These are phyloP conservation scores for Gossypium sturtianum DNA, from an alignment of 345 rosid genomes.

Conservation along the genomic window DNA sequence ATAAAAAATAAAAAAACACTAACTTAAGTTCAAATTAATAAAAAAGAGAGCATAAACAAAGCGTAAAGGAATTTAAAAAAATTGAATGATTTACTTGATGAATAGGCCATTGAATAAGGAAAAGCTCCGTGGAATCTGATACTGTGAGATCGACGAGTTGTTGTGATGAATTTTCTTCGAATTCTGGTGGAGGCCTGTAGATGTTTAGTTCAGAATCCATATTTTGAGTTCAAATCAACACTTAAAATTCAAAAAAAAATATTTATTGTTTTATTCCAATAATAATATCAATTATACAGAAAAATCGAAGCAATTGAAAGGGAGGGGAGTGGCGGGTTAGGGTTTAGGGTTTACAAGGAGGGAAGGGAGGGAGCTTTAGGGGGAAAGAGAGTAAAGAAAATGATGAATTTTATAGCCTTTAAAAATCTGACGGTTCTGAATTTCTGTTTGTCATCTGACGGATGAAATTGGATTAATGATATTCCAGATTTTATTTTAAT, in stretches of 20 bases:
- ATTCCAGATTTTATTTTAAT: no score
- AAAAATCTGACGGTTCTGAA: background rate
- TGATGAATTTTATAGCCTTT: background rate
- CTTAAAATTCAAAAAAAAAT: background rate
- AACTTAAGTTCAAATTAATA: background rate
- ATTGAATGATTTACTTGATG: conserved; percentile 33
- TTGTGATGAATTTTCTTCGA: conserved; percentile 29
- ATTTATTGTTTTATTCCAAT: no score
- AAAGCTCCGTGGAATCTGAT: conserved; percentile 49
- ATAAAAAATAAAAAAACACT: background rate
- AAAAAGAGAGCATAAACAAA: background rate
- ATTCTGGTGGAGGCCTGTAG: conserved; percentile 44
- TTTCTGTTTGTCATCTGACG: background rate
- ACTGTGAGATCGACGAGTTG: conserved; percentile 34
- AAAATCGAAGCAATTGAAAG: background rate
- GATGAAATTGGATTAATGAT: background rate
- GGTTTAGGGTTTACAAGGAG: background rate
- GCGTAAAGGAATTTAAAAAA: background rate
- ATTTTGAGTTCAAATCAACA: background rate
- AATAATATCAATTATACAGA: no score
- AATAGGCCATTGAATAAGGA: conserved; percentile 80
- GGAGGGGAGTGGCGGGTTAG: background rate
- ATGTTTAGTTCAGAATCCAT: background rate
- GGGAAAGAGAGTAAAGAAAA: background rate
- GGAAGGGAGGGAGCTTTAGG: background rate